Evolutionary conservation across 2,329 filamentous ascomycete species (phyloP).

Genomic region (Raffaelea deltoideospora): DNA sequence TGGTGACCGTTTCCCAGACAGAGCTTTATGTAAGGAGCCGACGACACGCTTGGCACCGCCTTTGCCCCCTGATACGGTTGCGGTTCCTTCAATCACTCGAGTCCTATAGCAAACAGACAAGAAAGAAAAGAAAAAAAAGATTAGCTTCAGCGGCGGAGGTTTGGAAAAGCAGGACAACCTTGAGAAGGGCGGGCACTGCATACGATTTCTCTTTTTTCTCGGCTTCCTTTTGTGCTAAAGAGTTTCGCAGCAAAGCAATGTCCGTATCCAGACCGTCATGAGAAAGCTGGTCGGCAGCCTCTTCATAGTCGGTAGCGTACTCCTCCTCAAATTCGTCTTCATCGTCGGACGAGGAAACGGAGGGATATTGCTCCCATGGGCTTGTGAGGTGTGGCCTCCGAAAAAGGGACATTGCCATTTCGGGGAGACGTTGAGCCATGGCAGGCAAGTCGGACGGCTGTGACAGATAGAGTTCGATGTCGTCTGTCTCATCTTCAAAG

Average conservation of each 20-base stretch:
- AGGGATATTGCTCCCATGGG: constrained; percentile 8
- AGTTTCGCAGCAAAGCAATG: constrained; percentile 32
- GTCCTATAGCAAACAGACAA: constrained; percentile 16
- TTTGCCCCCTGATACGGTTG: constrained; percentile 8
- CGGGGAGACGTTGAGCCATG: constrained; percentile 31
- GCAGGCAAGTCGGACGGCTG: constrained; percentile 28
- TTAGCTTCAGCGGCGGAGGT: neutral
- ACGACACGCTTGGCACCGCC: constrained; percentile 10
- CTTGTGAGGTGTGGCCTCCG: constrained; percentile 19
- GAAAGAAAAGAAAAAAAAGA: constrained; percentile 3
- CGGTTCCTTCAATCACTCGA: constrained; percentile 19
- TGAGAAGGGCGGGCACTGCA: constrained; percentile 7
- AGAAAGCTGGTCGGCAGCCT: constrained; percentile 13
- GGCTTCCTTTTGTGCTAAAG: constrained; percentile 25
- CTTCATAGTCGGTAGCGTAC: constrained; percentile 7
- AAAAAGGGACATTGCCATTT: constrained; percentile 35
- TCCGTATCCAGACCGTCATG: constrained; percentile 29
- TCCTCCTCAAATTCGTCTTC: constrained; percentile 9
- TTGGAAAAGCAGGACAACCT: neutral
- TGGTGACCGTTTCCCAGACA: constrained; percentile 8
- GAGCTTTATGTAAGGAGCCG: constrained; percentile 8
- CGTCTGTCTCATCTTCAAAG: constrained; percentile 29
- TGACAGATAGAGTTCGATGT: constrained; percentile 30
- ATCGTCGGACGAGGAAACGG: too few relatives aligned
- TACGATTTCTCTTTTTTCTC: constrained; percentile 32